These are phyloP conservation scores for Lonicera japonica DNA, from an alignment of 129 eudicot genomes.

Conservation along the genomic window DNA sequence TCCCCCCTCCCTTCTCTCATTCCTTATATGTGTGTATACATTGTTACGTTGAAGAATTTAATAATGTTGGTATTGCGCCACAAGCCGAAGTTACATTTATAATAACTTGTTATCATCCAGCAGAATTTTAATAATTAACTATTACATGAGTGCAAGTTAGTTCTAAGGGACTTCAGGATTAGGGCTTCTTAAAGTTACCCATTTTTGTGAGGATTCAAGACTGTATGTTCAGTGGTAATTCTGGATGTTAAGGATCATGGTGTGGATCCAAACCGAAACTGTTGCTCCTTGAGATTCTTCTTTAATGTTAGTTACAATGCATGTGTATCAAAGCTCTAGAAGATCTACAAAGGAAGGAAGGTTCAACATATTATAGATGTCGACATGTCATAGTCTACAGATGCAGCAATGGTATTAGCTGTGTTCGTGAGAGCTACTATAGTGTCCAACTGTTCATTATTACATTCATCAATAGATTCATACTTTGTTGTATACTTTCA, in stretches of 20 bases:
- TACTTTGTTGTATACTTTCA: conserved; percentile 18
- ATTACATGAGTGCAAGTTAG: too few relatives aligned
- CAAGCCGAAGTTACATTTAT: not conserved
- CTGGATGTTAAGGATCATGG: not conserved
- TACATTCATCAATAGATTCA: not conserved
- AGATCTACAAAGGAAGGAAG: not conserved
- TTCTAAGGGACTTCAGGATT: too few relatives aligned
- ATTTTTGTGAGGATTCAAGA: not conserved
- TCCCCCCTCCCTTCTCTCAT: not conserved
- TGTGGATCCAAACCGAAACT: not conserved
- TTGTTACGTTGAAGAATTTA: too few relatives aligned
- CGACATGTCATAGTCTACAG: too few relatives aligned
- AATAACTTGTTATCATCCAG: not conserved
- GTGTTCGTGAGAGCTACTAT: too few relatives aligned
- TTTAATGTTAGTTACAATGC: not conserved
- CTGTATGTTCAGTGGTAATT: not conserved
- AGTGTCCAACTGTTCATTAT: too few relatives aligned
- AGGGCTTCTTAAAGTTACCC: not conserved
- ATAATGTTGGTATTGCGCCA: not conserved
- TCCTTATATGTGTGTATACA: too few relatives aligned
- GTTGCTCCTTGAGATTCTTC: not conserved
- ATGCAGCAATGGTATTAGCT: too few relatives aligned
- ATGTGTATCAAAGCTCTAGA: not conserved
- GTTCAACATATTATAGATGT: too few relatives aligned
- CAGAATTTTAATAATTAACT: too few relatives aligned